Evolutionary conservation across 805 yeast species (phyloP), one percentile per base, ranked within the genome.

Genomic region (Wickerhamomyces subpelliculosus): DNA sequence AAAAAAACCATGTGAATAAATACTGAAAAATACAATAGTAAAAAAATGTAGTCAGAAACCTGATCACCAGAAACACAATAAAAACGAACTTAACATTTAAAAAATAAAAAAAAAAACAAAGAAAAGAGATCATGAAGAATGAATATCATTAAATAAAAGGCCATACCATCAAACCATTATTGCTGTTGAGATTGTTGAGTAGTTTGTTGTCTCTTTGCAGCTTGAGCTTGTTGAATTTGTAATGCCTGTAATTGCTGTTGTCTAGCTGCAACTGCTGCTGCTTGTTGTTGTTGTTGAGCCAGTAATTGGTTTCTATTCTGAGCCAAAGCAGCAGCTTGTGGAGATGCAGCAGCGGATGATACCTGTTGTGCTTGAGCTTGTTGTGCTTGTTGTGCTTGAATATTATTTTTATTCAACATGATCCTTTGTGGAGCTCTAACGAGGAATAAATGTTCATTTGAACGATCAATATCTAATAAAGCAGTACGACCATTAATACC

Each of bases 401-500:
- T 45, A 23, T 42, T 49, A 46, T 37, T 41, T 34, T 37, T 47
- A 33, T 49, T 48, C 21, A 53, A 56, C 40, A 41, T 39, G n/a
- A 52, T 49, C 37, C 65, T 65, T 47, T 70, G 78, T 10, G 77
- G 75, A 10, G 67, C 64, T 40, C 79, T 61, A 14, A 75, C 72
- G 12, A 75, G 65, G 42, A 69, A 70, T 22, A 72, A 60, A 44
- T 84, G 82, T n/a, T 83, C 78, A 28, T 75, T 73, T 2, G 88
- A 73, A 29, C 75, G 73, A 43, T 80, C 93, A 12, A 85, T 75
- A 55, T 84, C 83, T 40, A 84, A 73, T 34, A 80, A 73, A 1
- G 86, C 83, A 34, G 88, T 78, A 38, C 93, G 70, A n/a, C 93
- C 89, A 54, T 80, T 83, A 36, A 84, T 62, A 5, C 88, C 84